Evolutionary conservation across 1,284 basidiomycete genomes (phyloP).

Genomic region (Caloboletus firmus): DNA sequence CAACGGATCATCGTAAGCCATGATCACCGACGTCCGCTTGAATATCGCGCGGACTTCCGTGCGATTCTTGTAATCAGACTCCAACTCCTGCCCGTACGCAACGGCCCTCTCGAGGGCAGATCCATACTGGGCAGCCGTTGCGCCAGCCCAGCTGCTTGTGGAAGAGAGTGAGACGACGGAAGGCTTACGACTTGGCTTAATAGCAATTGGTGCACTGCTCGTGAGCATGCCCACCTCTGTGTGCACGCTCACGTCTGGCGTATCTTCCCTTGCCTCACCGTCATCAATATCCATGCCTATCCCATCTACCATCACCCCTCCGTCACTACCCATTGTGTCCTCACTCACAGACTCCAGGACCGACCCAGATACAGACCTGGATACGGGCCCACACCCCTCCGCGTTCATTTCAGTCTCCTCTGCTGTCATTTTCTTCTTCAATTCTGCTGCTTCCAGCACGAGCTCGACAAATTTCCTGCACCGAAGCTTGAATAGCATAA

Average conservation of each 20-base stretch:
- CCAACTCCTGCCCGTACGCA: constrained; percentile 65
- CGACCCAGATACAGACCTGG: constrained; percentile 30
- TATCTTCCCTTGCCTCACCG: constrained; percentile 32
- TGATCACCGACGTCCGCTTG: constrained; percentile 71
- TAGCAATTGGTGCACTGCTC: constrained; percentile 33
- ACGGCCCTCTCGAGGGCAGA: constrained; percentile 64
- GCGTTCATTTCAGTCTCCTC: constrained; percentile 35
- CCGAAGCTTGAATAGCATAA: constrained; percentile 72
- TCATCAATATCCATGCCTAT: constrained; percentile 57
- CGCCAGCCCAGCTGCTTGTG: constrained; percentile 28
- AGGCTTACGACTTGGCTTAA: constrained; percentile 29
- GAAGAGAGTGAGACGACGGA: constrained; percentile 29
- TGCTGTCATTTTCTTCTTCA: constrained; percentile 56
- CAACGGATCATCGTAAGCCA: constrained; percentile 74
- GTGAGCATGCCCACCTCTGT: constrained; percentile 22
- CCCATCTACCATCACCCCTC: constrained; percentile 37
- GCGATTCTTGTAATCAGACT: constrained; percentile 69
- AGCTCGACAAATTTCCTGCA: constrained; percentile 84
- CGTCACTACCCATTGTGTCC: constrained; percentile 27
- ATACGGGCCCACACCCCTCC: constrained; percentile 29
- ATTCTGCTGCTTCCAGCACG: constrained; percentile 64
- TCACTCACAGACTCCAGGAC: constrained; percentile 30
- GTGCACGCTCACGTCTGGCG: constrained; percentile 20
- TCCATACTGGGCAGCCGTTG: constrained; percentile 47
- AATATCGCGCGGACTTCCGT: constrained; percentile 63